phyloP scores from a whole-genome alignment of 208 protist genomes.

The Phytomonas sp. region DNA sequence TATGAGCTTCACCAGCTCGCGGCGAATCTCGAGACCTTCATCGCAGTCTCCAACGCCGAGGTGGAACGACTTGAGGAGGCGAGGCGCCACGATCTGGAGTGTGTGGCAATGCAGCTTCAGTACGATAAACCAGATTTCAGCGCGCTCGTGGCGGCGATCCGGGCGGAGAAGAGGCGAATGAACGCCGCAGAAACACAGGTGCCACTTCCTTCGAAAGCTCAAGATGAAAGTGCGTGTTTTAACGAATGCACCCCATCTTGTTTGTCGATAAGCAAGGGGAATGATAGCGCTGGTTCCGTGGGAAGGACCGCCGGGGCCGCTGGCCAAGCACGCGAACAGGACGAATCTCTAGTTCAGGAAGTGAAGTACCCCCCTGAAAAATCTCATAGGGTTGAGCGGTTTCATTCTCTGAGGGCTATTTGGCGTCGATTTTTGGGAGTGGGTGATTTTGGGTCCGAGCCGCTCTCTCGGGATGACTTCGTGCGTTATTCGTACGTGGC shows the following conservation, averaged over 20 bases:
- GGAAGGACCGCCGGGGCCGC: too few relatives aligned
- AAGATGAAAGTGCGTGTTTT: too few relatives aligned
- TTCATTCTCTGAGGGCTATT: background rate
- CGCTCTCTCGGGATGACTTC: constrained; percentile 35
- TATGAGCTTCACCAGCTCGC: constrained; percentile 66
- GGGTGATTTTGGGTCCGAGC: constrained; percentile 13
- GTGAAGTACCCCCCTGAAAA: background rate
- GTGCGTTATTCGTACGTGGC: constrained; percentile 62
- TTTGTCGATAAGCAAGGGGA: too few relatives aligned
- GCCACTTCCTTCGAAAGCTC: too few relatives aligned
- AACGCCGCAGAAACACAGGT: background rate
- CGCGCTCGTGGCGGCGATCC: constrained; percentile 41
- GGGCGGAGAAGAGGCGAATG: constrained; percentile 26
- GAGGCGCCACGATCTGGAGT: constrained; percentile 27
- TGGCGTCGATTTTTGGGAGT: background rate
- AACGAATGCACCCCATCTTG: too few relatives aligned
- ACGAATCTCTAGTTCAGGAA: background rate
- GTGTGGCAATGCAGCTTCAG: constrained; percentile 31
- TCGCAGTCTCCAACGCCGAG: constrained; percentile 24
- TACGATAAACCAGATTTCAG: constrained; percentile 48
- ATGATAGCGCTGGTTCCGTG: too few relatives aligned
- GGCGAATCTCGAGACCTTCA: constrained; percentile 61
- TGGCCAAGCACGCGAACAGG: too few relatives aligned
- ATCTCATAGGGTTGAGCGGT: background rate
- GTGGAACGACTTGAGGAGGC: constrained; percentile 30